phyloP scores from a whole-genome alignment of 441 rosid genomes.

The Euphorbia celastroides region DNA sequence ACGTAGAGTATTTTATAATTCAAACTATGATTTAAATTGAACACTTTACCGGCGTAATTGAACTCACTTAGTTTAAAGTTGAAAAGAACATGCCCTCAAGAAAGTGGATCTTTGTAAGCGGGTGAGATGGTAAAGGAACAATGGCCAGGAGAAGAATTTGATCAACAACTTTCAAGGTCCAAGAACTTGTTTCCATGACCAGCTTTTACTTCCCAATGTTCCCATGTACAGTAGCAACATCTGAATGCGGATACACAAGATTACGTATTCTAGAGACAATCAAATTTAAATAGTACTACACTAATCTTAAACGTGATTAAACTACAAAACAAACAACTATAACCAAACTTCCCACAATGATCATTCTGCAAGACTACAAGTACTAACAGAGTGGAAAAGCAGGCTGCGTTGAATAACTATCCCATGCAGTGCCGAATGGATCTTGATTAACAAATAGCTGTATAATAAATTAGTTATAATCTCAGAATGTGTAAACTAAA shows the following conservation, averaged over 20 bases:
- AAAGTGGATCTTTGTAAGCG: constrained; percentile 72
- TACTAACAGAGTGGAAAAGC: neutral
- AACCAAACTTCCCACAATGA: neutral
- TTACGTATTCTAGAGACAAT: neutral
- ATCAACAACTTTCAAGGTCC: constrained; percentile 84
- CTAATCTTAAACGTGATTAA: neutral
- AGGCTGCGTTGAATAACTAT: too few species aligned
- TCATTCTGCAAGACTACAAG: neutral
- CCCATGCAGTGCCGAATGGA: too few species aligned
- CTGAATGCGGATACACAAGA: neutral
- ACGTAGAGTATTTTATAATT: too few species aligned
- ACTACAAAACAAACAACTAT: neutral
- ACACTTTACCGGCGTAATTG: too few species aligned
- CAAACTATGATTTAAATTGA: too few species aligned
- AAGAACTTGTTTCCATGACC: constrained; percentile 55
- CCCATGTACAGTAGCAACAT: neutral
- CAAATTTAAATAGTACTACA: neutral
- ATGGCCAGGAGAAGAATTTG: constrained; percentile 94
- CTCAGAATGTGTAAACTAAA: neutral
- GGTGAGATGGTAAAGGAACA: constrained; percentile 89
- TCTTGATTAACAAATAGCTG: neutral
- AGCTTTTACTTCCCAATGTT: neutral
- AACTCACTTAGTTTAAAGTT: too few species aligned
- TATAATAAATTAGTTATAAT: neutral
- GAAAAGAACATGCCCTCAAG: too few species aligned